Evolutionary conservation across 257 asterid species (phyloP).

Genomic region (Solanum sitiens): DNA sequence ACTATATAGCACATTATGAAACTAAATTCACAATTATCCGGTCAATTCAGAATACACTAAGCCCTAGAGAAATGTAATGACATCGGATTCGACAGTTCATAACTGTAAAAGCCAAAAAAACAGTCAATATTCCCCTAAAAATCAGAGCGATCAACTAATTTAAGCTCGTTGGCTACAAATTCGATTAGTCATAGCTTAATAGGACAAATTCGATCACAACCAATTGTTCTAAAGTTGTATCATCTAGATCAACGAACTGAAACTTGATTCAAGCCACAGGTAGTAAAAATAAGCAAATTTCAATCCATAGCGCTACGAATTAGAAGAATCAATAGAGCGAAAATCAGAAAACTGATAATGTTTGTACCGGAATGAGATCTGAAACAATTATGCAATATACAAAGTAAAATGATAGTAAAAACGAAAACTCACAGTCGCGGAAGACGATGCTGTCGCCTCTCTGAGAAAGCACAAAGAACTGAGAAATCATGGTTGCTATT

Average conservation of each 20-base stretch:
- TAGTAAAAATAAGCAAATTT: background rate
- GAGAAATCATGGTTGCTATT: conserved; percentile 59
- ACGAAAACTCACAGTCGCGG: conserved; percentile 63
- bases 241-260: background rate
- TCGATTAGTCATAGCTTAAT: background rate
- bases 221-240: background rate
- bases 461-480: conserved; percentile 95
- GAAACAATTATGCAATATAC: background rate
- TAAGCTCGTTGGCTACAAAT: background rate
- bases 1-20: background rate
- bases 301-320: background rate
- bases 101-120: background rate
- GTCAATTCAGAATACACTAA: background rate
- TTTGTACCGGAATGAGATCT: background rate
- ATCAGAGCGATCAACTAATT: background rate
- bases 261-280: background rate
- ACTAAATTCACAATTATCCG: background rate
- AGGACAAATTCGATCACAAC: background rate
- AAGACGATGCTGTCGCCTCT: conserved; percentile 98
- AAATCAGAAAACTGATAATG: background rate
- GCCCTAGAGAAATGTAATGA: background rate
- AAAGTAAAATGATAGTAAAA: background rate
- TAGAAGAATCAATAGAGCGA: background rate
- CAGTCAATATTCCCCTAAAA: background rate
- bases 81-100: background rate